Percentiles rank a stretch among this genome's conserved stretches.
phyloP scores from a whole-genome alignment of 306 rosid species.

The Canavalia ensiformis region DNA sequence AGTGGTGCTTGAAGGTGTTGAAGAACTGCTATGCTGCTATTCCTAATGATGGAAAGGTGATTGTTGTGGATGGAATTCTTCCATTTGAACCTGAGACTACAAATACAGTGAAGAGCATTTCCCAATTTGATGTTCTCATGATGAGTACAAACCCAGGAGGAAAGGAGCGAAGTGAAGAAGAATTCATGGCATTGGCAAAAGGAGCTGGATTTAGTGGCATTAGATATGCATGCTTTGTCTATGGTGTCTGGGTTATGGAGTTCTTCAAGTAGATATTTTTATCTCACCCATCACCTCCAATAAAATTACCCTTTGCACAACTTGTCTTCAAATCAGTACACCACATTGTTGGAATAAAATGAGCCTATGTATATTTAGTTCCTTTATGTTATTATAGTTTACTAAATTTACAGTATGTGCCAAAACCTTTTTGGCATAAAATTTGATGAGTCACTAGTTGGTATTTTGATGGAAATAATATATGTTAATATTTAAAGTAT shows the following conservation, averaged over 20 bases:
- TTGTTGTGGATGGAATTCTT: slow-evolving; percentile 11
- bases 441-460: too few relatives aligned
- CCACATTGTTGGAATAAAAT: too few relatives aligned
- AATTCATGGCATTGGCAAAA: slow-evolving; percentile 37
- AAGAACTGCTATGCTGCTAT: slow-evolving; percentile 32
- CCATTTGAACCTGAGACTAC: background rate
- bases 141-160: slow-evolving; percentile 37
- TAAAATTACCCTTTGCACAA: too few relatives aligned
- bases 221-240: slow-evolving; percentile 19
- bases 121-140: slow-evolving; percentile 23
- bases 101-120: slow-evolving; percentile 2
- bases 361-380: too few relatives aligned
- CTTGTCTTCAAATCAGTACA: too few relatives aligned
- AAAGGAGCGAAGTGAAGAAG: slow-evolving; percentile 34
- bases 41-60: slow-evolving; percentile 43
- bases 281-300: background rate
- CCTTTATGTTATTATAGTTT: too few relatives aligned
- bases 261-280: slow-evolving; percentile 34
- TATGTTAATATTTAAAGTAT: too few relatives aligned
- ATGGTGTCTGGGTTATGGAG: slow-evolving; percentile 37
- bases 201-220: slow-evolving; percentile 38
- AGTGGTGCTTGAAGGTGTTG: slow-evolving; percentile 35
- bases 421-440: too few relatives aligned
- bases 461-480: too few relatives aligned
- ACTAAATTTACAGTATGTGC: too few relatives aligned